phyloP scores from a whole-genome alignment of 192 early-diverging fungal genomes.

The Funneliformis geosporum region DNA sequence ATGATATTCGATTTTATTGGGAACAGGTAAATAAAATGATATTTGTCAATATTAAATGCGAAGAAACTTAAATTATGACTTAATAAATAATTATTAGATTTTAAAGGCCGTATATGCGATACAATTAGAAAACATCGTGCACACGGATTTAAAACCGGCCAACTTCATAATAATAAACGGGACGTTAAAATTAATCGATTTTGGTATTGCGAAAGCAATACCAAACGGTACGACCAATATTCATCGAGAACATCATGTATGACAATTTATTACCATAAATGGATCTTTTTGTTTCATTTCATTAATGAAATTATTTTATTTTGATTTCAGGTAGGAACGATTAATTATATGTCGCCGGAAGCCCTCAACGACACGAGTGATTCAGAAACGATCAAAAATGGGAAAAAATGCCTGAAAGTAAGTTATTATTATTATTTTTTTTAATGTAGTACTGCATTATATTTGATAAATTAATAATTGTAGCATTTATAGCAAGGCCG shows the following conservation, averaged over 20 bases:
- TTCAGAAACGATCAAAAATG: slow-evolving; percentile 17
- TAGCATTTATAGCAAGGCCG: slow-evolving; percentile 56
- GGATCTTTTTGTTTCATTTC: not conserved
- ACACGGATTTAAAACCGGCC: slow-evolving; percentile 93
- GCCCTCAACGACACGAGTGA: slow-evolving; percentile 58
- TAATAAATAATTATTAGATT: slow-evolving; percentile 60
- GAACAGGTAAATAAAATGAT: slow-evolving; percentile 58
- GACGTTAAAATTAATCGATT: slow-evolving; percentile 91
- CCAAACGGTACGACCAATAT: slow-evolving; percentile 94
- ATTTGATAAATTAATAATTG: not conserved
- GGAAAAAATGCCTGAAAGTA: slow-evolving; percentile 13
- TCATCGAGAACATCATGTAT: slow-evolving; percentile 76
- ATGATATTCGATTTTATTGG: slow-evolving; percentile 84
- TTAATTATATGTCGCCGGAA: slow-evolving; percentile 97
- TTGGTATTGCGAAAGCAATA: slow-evolving; percentile 96
- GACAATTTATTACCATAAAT: not conserved
- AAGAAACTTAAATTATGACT: not conserved
- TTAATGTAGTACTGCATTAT: not conserved
- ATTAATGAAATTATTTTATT: not conserved
- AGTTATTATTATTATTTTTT: not conserved
- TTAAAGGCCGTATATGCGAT: slow-evolving; percentile 84
- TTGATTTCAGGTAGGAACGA: slow-evolving; percentile 67
- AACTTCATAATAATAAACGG: slow-evolving; percentile 92
- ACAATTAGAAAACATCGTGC: slow-evolving; percentile 87
- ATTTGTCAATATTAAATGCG: not conserved